Evolutionary conservation across 139 green algal species (phyloP).

Genomic region (Desmodesmus armatus): DNA sequence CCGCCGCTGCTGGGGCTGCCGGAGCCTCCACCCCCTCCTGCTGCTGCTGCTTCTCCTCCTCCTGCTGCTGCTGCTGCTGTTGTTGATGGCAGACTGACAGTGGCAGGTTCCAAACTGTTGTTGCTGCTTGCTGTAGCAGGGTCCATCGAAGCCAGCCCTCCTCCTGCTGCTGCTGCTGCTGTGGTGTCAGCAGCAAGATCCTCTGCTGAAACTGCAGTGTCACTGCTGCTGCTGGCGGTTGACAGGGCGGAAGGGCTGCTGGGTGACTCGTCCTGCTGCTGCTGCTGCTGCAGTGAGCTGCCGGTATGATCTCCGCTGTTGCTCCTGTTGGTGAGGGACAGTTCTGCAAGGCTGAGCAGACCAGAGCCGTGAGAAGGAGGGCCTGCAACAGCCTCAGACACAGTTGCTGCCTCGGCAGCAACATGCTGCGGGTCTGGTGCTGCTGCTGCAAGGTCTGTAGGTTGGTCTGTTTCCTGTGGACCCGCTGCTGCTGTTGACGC

Average conservation of each 20-base stretch:
- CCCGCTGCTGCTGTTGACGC: conserved; percentile 19
- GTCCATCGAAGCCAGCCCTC: no score
- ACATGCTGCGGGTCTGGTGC: background rate
- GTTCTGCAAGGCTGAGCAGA: background rate
- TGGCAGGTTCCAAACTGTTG: background rate
- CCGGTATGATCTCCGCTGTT: background rate
- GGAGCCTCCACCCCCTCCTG: background rate
- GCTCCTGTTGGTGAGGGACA: background rate
- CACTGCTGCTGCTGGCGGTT: conserved; percentile 1
- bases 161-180: conserved; percentile 9
- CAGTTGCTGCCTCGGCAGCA: background rate
- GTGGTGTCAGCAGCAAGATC: background rate
- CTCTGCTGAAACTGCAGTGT: background rate
- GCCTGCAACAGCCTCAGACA: background rate
- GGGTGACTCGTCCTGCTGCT: no score
- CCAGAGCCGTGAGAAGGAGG: background rate
- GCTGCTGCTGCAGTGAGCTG: background rate
- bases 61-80: conserved; percentile 9
- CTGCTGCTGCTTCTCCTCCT: conserved; percentile 1
- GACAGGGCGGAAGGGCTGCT: no score
- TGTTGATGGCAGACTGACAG: background rate
- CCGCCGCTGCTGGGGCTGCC: background rate
- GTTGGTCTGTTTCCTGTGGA: no score
- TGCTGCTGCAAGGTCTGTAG: background rate
- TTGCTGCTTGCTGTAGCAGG: no score